Evolutionary conservation across 23 red algal species (phyloP), one percentile per base, ranked within the genome.

Genomic region (Gracilaria vermiculophylla): DNA sequence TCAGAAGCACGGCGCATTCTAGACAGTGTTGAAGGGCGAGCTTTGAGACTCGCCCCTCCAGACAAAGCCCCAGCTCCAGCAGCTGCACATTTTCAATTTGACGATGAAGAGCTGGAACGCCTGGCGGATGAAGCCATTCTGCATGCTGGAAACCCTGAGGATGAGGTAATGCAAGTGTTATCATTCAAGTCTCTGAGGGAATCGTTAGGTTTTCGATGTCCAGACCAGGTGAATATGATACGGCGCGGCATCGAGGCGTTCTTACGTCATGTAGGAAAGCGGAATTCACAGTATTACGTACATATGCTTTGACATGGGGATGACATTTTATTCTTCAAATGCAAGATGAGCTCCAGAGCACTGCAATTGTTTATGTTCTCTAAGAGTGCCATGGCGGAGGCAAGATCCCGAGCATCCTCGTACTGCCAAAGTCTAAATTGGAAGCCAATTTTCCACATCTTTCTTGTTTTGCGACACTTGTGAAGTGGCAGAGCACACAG

Each of bases 201-300:
- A 40, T 39, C 43, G 48, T 16, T 88, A 55, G 44, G 50, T 8
- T 61, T 32, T 25, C 66, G 49, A 35, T 88, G 43, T 34, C 84
- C 84, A 65, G 51, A 70, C 23, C 66, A 88, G 52, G 16, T 76
- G 23, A 29, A 60, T 15, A 47, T 65, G 3, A 40, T 88, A 16
- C 70, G 66, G 16, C 33, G 53, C 44, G 40, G 69, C 15, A 41
- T 88, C 29, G 50, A 70, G 16, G 69, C 56, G 35, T 88, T 88
- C 70, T 47, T 88, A 32, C 48, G 57, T 33, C 49, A 73, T 19
- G 72, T 88, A 9, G 84, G 84, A 77, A 88, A 88, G 57, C 44
- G n/a, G 16, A 77, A 37, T 52, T 61, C 49, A 6, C 5, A 48
- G 9, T 51, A 66, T 44, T 88, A 62, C 53, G 45, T 76, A 39